phyloP scores from a whole-genome alignment of 2,329 filamentous ascomycete species.

The Aureobasidium mangrovei region DNA sequence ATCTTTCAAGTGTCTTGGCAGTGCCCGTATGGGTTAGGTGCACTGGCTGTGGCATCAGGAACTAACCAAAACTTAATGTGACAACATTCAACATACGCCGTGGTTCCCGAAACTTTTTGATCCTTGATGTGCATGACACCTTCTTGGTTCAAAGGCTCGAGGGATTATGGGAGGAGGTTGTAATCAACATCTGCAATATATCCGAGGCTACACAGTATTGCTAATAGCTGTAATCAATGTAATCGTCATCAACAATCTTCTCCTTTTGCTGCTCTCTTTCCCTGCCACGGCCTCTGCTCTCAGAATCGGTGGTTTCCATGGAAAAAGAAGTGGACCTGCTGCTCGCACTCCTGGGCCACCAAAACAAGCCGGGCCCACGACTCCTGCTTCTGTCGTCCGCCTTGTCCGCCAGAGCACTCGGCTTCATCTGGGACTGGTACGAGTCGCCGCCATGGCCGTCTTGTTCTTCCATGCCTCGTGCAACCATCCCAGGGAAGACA shows the following conservation, averaged over 20 bases:
- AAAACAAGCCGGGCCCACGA: background rate
- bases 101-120: no score
- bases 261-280: background rate
- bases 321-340: constrained; percentile 3
- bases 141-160: no score
- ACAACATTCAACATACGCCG: no score
- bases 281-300: background rate
- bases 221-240: constrained; percentile 9
- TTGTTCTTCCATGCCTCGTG: constrained; percentile 58
- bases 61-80: no score
- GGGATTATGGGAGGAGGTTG: no score
- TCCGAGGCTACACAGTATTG: no score
- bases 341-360: background rate
- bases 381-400: constrained; percentile 5
- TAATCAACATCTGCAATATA: no score
- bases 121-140: no score
- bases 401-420: constrained; percentile 5
- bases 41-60: no score
- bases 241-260: background rate
- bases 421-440: constrained; percentile 6
- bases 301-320: background rate
- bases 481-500: constrained; percentile 57
- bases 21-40: no score
- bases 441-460: background rate
- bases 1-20: no score